These are phyloP conservation scores for Tricholomella constricta DNA, from an alignment of 768 basidiomycete species.

Conservation along the genomic window DNA sequence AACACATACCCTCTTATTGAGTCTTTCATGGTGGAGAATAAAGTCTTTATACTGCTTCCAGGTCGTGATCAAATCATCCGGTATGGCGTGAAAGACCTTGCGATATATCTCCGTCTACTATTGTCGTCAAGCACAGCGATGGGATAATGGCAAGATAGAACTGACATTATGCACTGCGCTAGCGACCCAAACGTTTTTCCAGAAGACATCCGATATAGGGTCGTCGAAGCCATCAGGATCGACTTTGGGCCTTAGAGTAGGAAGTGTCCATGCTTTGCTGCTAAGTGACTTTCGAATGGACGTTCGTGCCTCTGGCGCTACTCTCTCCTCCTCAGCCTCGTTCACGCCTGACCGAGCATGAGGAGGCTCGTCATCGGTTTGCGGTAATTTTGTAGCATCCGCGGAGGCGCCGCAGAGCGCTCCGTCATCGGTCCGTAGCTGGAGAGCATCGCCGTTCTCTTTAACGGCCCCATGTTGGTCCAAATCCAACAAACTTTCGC, in stretches of 20 bases:
- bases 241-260: conserved; percentile 68
- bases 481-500: neutral
- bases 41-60: conserved; percentile 97
- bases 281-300: conserved; percentile 54
- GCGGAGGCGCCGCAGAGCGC: conserved; percentile 58
- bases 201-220: conserved; percentile 84
- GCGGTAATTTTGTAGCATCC: conserved; percentile 43
- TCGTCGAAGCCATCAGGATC: conserved; percentile 84
- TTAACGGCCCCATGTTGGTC: conserved; percentile 3
- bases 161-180: conserved; percentile 87
- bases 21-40: conserved; percentile 69
- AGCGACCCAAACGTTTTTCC: conserved; percentile 88
- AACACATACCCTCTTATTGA: conserved; percentile 59
- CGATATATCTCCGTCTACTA: conserved; percentile 90
- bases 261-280: conserved; percentile 61
- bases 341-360: conserved; percentile 45
- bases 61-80: conserved; percentile 89
- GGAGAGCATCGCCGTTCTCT: conserved; percentile 18
- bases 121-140: conserved; percentile 7
- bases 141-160: conserved; percentile 13
- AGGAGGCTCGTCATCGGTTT: conserved; percentile 48
- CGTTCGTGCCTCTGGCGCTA: conserved; percentile 50
- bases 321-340: conserved; percentile 50
- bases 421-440: conserved; percentile 42
- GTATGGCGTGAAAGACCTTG: conserved; percentile 91